Percentiles rank a stretch among this genome's conserved stretches.
phyloP scores from a whole-genome alignment of 805 yeast species.

The Metschnikowia matae region DNA sequence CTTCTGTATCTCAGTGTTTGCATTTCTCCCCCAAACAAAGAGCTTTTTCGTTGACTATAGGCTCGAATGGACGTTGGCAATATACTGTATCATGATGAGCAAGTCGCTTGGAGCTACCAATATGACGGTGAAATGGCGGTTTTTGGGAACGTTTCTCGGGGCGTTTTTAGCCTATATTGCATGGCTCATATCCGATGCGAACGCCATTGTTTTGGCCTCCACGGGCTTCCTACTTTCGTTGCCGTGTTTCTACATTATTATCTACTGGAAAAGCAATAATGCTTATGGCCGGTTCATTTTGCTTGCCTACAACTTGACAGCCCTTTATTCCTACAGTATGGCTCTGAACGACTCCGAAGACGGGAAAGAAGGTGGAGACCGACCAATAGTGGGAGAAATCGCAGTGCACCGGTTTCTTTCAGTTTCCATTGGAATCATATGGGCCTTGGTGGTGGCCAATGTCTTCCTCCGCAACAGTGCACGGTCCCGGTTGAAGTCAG shows the following conservation, averaged over 20 bases:
- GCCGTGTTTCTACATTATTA: conserved; percentile 54
- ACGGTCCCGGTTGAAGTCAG: conserved; percentile 58
- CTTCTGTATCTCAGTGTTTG: conserved; percentile 58
- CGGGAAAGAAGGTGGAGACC: conserved; percentile 64
- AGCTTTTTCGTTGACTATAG: conserved; percentile 59
- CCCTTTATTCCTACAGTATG: conserved; percentile 69
- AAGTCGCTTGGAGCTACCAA: conserved; percentile 82
- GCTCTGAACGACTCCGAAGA: conserved; percentile 53
- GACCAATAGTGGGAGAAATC: conserved; percentile 66
- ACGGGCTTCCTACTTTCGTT: conserved; percentile 46
- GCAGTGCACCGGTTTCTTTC: conserved; percentile 76
- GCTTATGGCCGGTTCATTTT: conserved; percentile 68
- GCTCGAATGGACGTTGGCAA: conserved; percentile 82
- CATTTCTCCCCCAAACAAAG: conserved; percentile 56
- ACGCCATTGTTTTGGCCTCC: conserved; percentile 47
- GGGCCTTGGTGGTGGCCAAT: conserved; percentile 71
- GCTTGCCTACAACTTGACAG: conserved; percentile 74
- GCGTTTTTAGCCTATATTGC: conserved; percentile 55
- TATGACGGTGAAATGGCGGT: conserved; percentile 69
- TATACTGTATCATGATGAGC: conserved; percentile 79
- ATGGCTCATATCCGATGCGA: conserved; percentile 58
- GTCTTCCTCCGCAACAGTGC: conserved; percentile 74
- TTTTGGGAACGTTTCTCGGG: conserved; percentile 73
- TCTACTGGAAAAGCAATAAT: conserved; percentile 60
- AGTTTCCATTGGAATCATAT: conserved; percentile 66